Percentiles rank a stretch among this genome's conserved stretches.
These are phyloP conservation scores for Arthrobotrys iridis DNA, from an alignment of 2,329 filamentous ascomycete genomes.

Conservation along the genomic window DNA sequence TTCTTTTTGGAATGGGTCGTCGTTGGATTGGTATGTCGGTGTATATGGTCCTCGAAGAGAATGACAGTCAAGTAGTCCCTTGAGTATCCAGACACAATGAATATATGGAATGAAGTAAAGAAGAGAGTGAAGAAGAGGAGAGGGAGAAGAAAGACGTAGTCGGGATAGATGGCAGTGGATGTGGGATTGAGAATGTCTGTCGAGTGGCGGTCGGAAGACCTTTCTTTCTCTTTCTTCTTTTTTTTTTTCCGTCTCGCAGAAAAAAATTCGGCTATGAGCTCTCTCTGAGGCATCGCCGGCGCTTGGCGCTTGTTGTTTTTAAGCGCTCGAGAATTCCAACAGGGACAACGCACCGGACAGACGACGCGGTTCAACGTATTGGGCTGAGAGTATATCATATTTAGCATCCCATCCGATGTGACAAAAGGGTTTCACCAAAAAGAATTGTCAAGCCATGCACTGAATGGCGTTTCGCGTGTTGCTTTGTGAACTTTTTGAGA, in stretches of 20 bases:
- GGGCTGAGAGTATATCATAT: no score
- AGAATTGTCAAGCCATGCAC: no score
- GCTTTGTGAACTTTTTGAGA: no score
- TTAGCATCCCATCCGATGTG: no score
- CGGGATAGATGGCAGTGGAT: background rate
- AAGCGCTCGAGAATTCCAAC: background rate
- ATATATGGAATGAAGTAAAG: background rate
- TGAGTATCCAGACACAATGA: slow-evolving; percentile 29
- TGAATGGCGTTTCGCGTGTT: no score
- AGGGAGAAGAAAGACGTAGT: background rate
- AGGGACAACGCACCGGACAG: background rate
- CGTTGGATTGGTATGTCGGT: background rate
- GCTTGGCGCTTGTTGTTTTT: background rate
- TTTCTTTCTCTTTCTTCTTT: slow-evolving; percentile 5
- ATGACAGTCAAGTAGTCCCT: slow-evolving; percentile 52
- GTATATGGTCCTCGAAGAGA: slow-evolving; percentile 37
- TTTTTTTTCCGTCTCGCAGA: background rate
- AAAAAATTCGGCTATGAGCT: slow-evolving; percentile 41
- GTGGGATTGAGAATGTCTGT: background rate
- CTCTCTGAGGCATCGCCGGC: slow-evolving; percentile 16
- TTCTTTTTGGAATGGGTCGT: no score
- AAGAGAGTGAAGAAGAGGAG: background rate
- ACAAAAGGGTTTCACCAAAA: no score
- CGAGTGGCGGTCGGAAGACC: background rate
- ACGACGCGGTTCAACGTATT: no score